Base-by-base conservation (phyloP, 1,284 basidiomycete genomes). In the Athelia sp. region DNA sequence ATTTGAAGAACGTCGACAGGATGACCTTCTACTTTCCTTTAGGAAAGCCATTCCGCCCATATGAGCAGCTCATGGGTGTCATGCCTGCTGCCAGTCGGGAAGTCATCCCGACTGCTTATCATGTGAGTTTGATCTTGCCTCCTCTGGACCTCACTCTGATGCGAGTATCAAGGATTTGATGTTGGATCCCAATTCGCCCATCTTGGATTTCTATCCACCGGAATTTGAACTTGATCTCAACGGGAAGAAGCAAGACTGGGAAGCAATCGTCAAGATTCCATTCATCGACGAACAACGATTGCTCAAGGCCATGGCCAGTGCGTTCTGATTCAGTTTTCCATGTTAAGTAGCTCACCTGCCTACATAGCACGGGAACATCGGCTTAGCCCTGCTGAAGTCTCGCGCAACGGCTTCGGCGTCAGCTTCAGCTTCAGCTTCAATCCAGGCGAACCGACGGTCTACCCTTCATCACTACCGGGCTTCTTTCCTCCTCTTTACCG, bases 161-260 rank as follows among this genome's bases (percentile, higher is more conserved):
- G 10, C 35, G 4, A 32, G 21, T 34, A 13, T 48, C 13, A 29
- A 94, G 84, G 93, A 97, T 54, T 73, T 99, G 38, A 98, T 99
- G 95, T 83, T 76, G 53, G 85, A 90, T 58, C 70, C 83, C 3
- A 84, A 80, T 52, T 99, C 96, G 3, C 82, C 93, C 0, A 98
- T 99, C 60, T 68, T 92, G 48, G 92, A 97, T 63, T 99, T 99
- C 71, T 99, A 99, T 65, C 97, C 97, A 0, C 57, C 73, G 14
- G 82, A 92, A 48, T 99, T 98, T 58, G 93, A 93, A 56, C 84
- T 83, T 56, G 97, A 99, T 70, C 71, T 98, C 62, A 99, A 99
- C 61, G 97, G 97, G 45, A 99, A 99, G 78, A 99, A 96, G 66
- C 85, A 89, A 60, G 95, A 98, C 31, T 99, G 97, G 97, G 97